Evolutionary conservation across 2,329 filamentous ascomycete genomes (phyloP), one percentile per base, ranked within the genome.

Genomic region (Seiridium cupressi): DNA sequence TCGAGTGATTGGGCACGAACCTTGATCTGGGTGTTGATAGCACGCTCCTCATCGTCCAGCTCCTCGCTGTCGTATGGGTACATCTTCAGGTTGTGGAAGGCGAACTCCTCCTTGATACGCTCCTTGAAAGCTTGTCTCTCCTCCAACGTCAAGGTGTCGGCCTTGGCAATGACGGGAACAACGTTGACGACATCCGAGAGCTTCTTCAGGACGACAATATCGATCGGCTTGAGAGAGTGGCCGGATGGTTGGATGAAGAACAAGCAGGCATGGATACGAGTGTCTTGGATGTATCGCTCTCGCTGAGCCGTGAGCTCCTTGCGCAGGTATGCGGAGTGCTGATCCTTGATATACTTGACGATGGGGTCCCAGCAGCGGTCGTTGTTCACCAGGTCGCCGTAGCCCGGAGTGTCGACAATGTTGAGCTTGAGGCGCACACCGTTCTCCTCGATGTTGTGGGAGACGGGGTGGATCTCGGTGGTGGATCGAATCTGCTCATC

Each of bases 341-440:
- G 95, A 80, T 99, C 95, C 86, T 99, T 99, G 86, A 99, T 99
- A 82, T 99, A 99, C 85, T 99, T 99, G 85, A 99, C 94, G 77
- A 99, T 99, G 65, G 95, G 95, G 76, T 99, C 95, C 95, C 95
- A 99, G 89, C 95, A 99, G 85, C 95, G 91, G 82, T 99, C 95
- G 79, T 99, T 99, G 87, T 99, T 99, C 79, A 99, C 95, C 74
- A 97, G 88, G 73, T 99, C 95, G 74, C 95, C 95, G 73, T 99
- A 99, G 66, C 95, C 95, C 65, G 95, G 95, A 65, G 95, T 99
- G 77, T 99, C 95, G 73, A 99, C 95, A 73, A 99, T 99, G 87
- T 98, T 99, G 73, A 99, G 85, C 72, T 95, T 88, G 73, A 99
- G 89, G 74, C 95, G 93, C 69, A 99, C 95, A 70, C 95, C 95